Conservation (phyloP, 2,329 filamentous ascomycete species). For the Arachnomyces sp. region DNA sequence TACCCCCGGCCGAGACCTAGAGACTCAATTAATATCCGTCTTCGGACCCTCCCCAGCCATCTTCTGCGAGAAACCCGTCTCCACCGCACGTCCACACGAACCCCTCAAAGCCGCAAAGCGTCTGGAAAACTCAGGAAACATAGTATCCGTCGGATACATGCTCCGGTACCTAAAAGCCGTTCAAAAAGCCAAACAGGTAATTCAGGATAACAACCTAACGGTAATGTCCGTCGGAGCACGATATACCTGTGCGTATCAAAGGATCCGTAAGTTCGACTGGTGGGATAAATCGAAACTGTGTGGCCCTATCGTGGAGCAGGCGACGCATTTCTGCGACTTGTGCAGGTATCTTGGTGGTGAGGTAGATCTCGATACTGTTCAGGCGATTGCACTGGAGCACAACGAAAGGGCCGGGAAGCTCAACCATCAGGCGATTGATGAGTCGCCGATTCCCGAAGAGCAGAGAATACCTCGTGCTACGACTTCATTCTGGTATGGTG, state of each 20-base stretch:
- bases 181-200: not conserved
- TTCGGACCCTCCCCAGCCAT: conserved; percentile 1
- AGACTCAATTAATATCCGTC: not conserved
- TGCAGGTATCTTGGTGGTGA: conserved; percentile 3
- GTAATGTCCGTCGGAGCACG: conserved; percentile 1
- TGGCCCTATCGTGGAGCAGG: conserved; percentile 4
- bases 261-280: conserved; percentile 1
- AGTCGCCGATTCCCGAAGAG: too few species aligned
- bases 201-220: not conserved
- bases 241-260: not conserved
- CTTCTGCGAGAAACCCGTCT: conserved; percentile 1
- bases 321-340: conserved; percentile 1
- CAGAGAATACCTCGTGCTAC: too few species aligned
- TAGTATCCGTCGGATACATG: conserved; percentile 2
- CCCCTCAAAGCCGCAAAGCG: not conserved
- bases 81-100: not conserved
- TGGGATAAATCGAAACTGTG: conserved; percentile 4
- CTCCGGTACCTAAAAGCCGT: conserved; percentile 3
- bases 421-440: too few species aligned
- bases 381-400: conserved; percentile 1
- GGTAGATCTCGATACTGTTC: conserved; percentile 1
- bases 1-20: not conserved
- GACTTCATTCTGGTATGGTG: too few species aligned
- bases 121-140: not conserved
- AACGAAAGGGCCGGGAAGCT: not conserved